Base-by-base conservation (phyloP, 768 basidiomycete genomes). In the Suillus americanus region DNA sequence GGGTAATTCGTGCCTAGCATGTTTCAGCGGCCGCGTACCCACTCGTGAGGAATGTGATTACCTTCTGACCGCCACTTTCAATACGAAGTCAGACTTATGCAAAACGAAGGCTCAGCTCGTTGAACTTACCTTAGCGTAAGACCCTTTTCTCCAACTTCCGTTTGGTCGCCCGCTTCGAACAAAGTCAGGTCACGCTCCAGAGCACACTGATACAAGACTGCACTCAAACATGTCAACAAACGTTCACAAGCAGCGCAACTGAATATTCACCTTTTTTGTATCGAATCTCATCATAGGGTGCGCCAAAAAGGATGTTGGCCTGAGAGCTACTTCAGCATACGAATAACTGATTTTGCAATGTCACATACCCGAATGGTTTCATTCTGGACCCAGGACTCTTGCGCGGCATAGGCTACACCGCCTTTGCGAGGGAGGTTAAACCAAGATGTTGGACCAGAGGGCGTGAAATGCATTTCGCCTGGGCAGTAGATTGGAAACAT, bases 351-450 rank as follows among this genome's bases (percentile, higher is more conserved):
- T 33, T 53, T n/a, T 37, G 16, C 10, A 7, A 9, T 20, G 3
- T 2, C 20, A 59, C 50, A 18, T 37, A 86, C 88, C 72, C 78
- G 80, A 61, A 92, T 90, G 0, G 90, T 92, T 64, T 89, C 90
- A 67, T 92, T 94, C 73, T 89, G 85, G 3, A 94, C 87, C 92
- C 92, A 96, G 5, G 90, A 87, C 71, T 94, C 91, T 73, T 96
- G 93, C 3, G 89, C 89, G 7, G 89, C 89, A 72, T 91, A 94
- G 2, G 91, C 87, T 45, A 95, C 82, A 6, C 92, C 91, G 1
- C 81, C 81, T 4, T 77, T 78, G 3, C 91, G 79, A 30, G 92
- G 92, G 7, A 94, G 82, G 66, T 85, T 86, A 74, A 83, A 90
- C 83, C 85, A 89, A 0, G 90, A 86, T 50, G 84, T 81, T 1